Evolutionary conservation across 805 yeast species (phyloP).

Genomic region (Saccharomycopsis sp.): DNA sequence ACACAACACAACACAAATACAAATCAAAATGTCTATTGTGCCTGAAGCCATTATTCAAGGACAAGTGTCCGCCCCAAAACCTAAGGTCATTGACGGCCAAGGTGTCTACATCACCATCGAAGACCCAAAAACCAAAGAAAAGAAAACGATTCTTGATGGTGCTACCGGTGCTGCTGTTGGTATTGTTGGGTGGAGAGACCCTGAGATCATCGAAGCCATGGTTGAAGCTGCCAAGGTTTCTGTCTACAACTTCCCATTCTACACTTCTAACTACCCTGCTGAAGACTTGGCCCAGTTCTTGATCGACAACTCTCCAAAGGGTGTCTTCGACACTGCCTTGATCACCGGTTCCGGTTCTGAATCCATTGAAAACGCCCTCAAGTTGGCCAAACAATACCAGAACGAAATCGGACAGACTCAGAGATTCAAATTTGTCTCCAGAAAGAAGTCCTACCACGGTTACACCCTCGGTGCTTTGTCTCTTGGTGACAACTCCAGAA

Average conservation of each 20-base stretch:
- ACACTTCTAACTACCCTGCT: constrained; percentile 32
- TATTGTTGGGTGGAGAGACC: constrained; percentile 39
- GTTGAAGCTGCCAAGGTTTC: constrained; percentile 30
- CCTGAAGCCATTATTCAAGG: constrained; percentile 31
- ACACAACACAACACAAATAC: too few species aligned
- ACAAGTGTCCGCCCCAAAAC: constrained; percentile 32
- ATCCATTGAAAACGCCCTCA: constrained; percentile 60
- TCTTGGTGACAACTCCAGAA: constrained; percentile 33
- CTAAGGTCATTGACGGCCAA: constrained; percentile 36
- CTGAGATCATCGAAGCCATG: constrained; percentile 34
- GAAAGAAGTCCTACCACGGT: constrained; percentile 44
- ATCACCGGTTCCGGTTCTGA: constrained; percentile 63
- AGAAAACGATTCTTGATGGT: constrained; percentile 34
- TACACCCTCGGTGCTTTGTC: constrained; percentile 42
- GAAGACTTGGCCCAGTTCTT: constrained; percentile 39
- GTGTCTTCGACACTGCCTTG: constrained; percentile 34
- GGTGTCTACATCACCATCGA: constrained; percentile 37
- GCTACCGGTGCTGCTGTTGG: constrained; percentile 51
- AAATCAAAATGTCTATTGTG: neutral
- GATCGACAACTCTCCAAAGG: constrained; percentile 34
- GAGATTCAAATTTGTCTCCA: constrained; percentile 37
- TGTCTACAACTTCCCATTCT: constrained; percentile 33
- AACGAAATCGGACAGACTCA: constrained; percentile 37
- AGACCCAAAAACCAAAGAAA: constrained; percentile 36
- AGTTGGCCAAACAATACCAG: constrained; percentile 45